A percentile compares a stretch with the other conserved stretches of the same genome.
phyloP scores from a whole-genome alignment of 345 rosid species.

The Heritiera fomes region DNA sequence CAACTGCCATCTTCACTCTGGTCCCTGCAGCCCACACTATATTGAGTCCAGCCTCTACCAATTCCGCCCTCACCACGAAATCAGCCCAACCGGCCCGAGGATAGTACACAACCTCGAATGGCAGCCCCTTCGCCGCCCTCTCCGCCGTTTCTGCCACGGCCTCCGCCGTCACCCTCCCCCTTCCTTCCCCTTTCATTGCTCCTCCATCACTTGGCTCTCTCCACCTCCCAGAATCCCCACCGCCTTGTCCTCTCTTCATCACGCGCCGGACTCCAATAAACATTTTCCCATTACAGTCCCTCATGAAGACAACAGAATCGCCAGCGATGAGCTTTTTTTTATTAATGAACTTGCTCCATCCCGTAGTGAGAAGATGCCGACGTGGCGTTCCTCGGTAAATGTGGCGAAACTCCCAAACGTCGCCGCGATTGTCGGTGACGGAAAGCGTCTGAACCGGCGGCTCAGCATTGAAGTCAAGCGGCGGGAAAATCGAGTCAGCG shows the following conservation, averaged over 20 bases:
- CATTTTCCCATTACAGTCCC: conserved; percentile 50
- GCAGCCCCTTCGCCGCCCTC: conserved; percentile 53
- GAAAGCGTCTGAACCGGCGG: conserved; percentile 79
- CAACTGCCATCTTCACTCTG: conserved; percentile 80
- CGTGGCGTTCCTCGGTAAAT: conserved; percentile 91
- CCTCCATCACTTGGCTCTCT: conserved; percentile 37
- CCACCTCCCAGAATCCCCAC: conserved; percentile 49
- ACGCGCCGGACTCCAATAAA: conserved; percentile 71
- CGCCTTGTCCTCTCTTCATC: conserved; percentile 32
- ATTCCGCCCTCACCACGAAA: conserved; percentile 75
- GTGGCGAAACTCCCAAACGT: conserved; percentile 76
- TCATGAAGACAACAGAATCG: conserved; percentile 86
- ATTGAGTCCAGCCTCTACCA: conserved; percentile 61
- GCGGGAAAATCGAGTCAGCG: conserved; percentile 84
- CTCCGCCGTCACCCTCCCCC: conserved; percentile 48
- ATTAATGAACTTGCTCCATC: conserved; percentile 96
- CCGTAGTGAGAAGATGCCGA: conserved; percentile 83
- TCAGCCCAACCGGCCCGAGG: conserved; percentile 76
- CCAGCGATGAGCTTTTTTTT: conserved; percentile 85
- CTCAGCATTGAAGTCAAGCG: conserved; percentile 67
- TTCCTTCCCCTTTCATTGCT: conserved; percentile 39
- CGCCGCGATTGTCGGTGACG: conserved; percentile 71
- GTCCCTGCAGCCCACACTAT: conserved; percentile 60
- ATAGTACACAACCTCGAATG: conserved; percentile 79
- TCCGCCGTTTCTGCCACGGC: conserved; percentile 56